Base-by-base conservation (phyloP, 805 yeast species). In the Torulaspora gathmanii region DNA sequence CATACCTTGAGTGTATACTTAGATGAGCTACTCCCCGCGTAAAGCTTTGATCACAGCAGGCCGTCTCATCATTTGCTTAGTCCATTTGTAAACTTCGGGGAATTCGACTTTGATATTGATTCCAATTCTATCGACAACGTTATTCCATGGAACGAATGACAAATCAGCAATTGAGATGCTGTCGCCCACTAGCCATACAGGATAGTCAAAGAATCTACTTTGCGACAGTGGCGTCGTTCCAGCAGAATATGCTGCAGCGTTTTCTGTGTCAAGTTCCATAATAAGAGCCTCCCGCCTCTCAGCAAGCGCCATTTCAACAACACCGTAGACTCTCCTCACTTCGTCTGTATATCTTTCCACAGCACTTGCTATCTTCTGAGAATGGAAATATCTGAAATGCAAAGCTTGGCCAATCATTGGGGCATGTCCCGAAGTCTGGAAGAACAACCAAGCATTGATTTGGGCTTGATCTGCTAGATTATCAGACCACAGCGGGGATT, bases 351-450 rank as follows among this genome's bases (percentile, higher is more conserved):
- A 90, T 60, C 96, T 72, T 56, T 87, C 95, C 16, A 90, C 86
- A 0, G 97, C 96, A 47, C 88, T 78, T 15, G 91, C 88, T 2
- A 90, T 88, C 43, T 82, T 82, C 49, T 83, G 83, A 5, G 90
- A 78, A 63, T 90, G 96, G 73, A 90, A 88, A 64, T 86, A 88
- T 59, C 90, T 76, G 70, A 90, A 91, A 70, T 91, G 97, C 55
- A 91, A 74, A 7, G 97, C 96, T 67, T 90, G 97, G 15, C 97
- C 97, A 56, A 90, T 86, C 95, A 90, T 90, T n/a, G 97, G 96
- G 0, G 97, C 95, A 63, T 89, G 97, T 5, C 98, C 97, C 4
- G 95, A 84, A 2, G 96, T 88, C 68, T 90, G 98, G 72, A 90
- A 90, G 60, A 87, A 90, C 30, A 91, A 72, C 96, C 97, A 90